Conservation (phyloP, 2,329 filamentous ascomycete genomes). For the Chrysoporthe austroafricana region DNA sequence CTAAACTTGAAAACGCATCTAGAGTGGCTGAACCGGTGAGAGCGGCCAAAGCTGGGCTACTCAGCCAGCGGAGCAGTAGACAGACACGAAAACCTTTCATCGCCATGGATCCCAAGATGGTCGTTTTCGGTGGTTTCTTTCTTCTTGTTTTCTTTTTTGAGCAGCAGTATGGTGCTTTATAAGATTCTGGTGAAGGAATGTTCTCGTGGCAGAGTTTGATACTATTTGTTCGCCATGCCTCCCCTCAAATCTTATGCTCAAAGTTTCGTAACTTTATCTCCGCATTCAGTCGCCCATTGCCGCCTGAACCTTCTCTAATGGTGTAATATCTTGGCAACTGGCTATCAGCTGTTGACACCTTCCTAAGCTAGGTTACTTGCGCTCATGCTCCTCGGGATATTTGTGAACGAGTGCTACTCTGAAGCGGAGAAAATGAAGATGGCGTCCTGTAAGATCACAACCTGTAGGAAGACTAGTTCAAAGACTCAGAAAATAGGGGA, state of each 20-base stretch:
- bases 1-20: conserved; percentile 19
- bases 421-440: neutral
- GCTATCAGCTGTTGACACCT: neutral
- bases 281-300: neutral
- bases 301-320: neutral
- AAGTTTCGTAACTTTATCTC: neutral
- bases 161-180: neutral
- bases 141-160: too few relatives aligned
- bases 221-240: neutral
- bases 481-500: too few relatives aligned
- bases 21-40: conserved; percentile 24
- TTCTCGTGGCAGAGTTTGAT: too few relatives aligned
- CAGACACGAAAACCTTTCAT: neutral
- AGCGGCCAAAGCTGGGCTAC: conserved; percentile 3
- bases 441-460: neutral
- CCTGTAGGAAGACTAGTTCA: too few relatives aligned
- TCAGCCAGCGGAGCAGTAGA: neutral
- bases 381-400: conserved; percentile 10
- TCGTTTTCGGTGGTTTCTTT: too few relatives aligned
- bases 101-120: neutral
- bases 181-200: neutral
- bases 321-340: neutral
- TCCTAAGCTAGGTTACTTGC: neutral
- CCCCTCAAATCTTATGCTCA: neutral
- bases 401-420: conserved; percentile 7